phyloP scores from a whole-genome alignment of 306 rosid genomes.

The Gleditsia sinensis region DNA sequence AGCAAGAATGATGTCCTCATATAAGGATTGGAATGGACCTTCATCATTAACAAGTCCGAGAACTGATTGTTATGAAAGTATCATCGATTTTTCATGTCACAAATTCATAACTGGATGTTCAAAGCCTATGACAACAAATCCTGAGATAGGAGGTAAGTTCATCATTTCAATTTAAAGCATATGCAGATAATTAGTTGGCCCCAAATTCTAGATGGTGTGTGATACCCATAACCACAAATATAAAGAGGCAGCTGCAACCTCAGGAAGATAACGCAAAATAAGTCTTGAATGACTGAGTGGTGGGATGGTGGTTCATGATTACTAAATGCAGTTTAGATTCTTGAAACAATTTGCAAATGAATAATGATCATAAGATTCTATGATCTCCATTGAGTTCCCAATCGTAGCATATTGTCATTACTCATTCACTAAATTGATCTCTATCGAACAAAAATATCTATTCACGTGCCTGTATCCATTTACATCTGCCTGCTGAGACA shows the following conservation, averaged over 20 bases:
- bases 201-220: not conserved
- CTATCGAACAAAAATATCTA: slow-evolving; percentile 21
- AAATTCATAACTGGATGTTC: not conserved
- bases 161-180: slow-evolving; percentile 9
- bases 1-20: slow-evolving; percentile 11
- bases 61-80: not conserved
- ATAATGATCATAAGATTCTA: slow-evolving; percentile 4
- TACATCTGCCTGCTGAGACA: slow-evolving; percentile 53
- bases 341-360: not conserved
- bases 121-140: not conserved
- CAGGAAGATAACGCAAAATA: not conserved
- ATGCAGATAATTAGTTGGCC: too few relatives aligned
- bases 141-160: slow-evolving; percentile 11
- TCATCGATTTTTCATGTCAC: slow-evolving; percentile 3
- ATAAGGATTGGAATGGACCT: slow-evolving; percentile 10
- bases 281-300: not conserved
- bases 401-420: slow-evolving; percentile 2
- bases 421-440: not conserved
- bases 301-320: slow-evolving; percentile 24
- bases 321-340: slow-evolving; percentile 23
- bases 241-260: not conserved
- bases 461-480: slow-evolving; percentile 70
- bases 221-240: slow-evolving; percentile 6
- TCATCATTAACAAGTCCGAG: slow-evolving; percentile 7
- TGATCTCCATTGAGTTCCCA: slow-evolving; percentile 1